A percentile compares a stretch with the other conserved stretches of the same genome.
phyloP scores from a whole-genome alignment of 1,284 basidiomycete species.

The Bondarzewia mesenterica region DNA sequence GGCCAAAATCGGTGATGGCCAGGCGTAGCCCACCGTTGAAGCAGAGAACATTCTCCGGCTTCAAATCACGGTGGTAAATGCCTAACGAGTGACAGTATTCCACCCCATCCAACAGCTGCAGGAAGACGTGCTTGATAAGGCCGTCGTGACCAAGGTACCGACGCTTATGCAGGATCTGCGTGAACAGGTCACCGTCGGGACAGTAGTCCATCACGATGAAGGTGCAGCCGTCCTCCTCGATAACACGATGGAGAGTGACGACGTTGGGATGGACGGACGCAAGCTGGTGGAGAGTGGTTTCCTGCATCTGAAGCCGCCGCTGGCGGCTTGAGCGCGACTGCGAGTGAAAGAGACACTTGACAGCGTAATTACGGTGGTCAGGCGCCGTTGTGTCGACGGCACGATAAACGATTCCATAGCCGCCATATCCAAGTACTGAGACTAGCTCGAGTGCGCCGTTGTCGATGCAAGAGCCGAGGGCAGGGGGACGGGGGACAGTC shows the following conservation, averaged over 20 bases:
- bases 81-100: constrained; percentile 83
- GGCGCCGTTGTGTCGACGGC: constrained; percentile 61
- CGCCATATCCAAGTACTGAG: constrained; percentile 87
- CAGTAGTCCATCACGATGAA: constrained; percentile 68
- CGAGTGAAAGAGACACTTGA: constrained; percentile 79
- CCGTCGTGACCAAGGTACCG: constrained; percentile 73
- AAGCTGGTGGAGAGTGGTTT: constrained; percentile 82
- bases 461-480: constrained; percentile 74
- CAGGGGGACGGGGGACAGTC: constrained; percentile 48
- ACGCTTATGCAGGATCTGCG: constrained; percentile 70
- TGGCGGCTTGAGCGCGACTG: constrained; percentile 52
- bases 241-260: constrained; percentile 55
- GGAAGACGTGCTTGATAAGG: constrained; percentile 81
- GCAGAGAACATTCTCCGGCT: constrained; percentile 97
- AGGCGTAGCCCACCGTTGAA: constrained; percentile 74
- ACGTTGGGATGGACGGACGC: constrained; percentile 84
- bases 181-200: constrained; percentile 88
- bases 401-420: constrained; percentile 94
- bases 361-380: constrained; percentile 65
- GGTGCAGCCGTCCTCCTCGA: constrained; percentile 45
- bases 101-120: constrained; percentile 91
- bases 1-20: constrained; percentile 93
- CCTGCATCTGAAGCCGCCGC: constrained; percentile 66
- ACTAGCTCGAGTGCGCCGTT: constrained; percentile 80
- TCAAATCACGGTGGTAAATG: constrained; percentile 96